A percentile compares a stretch with the other conserved stretches of the same genome.
phyloP scores from a whole-genome alignment of 352 stramenopile species.

The Pythium utonaiense region DNA sequence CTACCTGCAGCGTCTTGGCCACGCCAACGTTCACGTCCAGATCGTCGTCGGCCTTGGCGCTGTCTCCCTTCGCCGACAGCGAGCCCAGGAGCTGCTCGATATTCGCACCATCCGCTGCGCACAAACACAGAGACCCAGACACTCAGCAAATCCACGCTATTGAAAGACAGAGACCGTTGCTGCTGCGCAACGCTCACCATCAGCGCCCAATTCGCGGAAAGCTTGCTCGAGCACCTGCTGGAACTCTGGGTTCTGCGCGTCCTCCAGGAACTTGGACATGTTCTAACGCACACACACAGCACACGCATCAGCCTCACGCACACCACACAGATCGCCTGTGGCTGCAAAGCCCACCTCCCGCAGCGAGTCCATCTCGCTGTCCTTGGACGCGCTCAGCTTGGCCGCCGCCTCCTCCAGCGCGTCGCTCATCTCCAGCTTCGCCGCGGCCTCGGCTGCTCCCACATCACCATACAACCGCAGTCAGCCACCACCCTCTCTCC shows the following conservation, averaged over 20 bases:
- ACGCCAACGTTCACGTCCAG: slow-evolving; percentile 74
- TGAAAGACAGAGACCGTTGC: background rate
- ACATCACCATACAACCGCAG: background rate
- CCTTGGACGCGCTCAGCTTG: slow-evolving; percentile 40
- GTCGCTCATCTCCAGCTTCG: slow-evolving; percentile 34
- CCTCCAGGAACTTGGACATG: slow-evolving; percentile 83
- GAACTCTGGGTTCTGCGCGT: slow-evolving; percentile 85
- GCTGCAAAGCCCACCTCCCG: slow-evolving; percentile 41
- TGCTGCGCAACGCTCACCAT: slow-evolving; percentile 28
- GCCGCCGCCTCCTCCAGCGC: slow-evolving; percentile 43
- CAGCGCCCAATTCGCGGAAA: slow-evolving; percentile 76
- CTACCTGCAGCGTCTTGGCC: slow-evolving; percentile 80
- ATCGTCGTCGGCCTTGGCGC: slow-evolving; percentile 52
- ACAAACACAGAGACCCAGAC: background rate
- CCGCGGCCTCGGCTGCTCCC: slow-evolving; percentile 4
- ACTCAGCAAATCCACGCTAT: no score
- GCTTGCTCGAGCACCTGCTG: slow-evolving; percentile 84
- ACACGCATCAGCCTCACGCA: background rate
- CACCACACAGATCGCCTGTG: no score
- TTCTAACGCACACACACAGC: slow-evolving; percentile 34
- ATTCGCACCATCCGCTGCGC: slow-evolving; percentile 47
- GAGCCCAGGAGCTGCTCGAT: slow-evolving; percentile 73
- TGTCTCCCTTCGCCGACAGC: slow-evolving; percentile 31
- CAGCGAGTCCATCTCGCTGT: slow-evolving; percentile 56
- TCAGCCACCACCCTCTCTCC: background rate